phyloP scores from a whole-genome alignment of 192 early-diverging fungal genomes.

The Backusella australiensis region DNA sequence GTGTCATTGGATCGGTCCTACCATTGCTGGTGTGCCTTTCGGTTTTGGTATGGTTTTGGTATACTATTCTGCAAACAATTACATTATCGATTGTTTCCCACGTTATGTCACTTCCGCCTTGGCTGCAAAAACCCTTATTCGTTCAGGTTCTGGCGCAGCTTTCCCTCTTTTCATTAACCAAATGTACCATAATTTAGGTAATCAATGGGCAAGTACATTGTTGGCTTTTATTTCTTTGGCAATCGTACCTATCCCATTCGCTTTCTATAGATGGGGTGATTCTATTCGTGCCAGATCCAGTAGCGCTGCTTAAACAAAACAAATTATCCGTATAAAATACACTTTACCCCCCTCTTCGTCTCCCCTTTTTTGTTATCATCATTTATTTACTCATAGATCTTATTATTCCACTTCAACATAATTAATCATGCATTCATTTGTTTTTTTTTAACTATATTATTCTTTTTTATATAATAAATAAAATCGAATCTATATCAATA shows the following conservation, averaged over 20 bases:
- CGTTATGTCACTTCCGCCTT: conserved; percentile 30
- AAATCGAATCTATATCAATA: background rate
- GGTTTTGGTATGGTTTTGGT: conserved; percentile 36
- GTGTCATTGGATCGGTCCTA: conserved; percentile 32
- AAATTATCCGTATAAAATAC: background rate
- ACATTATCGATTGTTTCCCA: conserved; percentile 31
- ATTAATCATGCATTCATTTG: background rate
- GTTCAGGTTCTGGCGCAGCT: conserved; percentile 29
- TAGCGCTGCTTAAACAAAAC: conserved; percentile 11
- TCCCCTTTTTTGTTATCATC: background rate
- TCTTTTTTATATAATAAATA: background rate
- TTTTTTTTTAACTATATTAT: background rate
- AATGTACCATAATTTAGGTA: conserved; percentile 30
- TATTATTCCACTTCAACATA: background rate
- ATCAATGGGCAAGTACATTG: conserved; percentile 32
- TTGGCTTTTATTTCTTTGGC: conserved; percentile 29
- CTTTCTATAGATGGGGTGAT: conserved; percentile 26
- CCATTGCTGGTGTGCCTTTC: conserved; percentile 25
- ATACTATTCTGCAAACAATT: conserved; percentile 29
- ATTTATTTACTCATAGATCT: background rate
- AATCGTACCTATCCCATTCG: conserved; percentile 35
- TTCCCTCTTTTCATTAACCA: conserved; percentile 33
- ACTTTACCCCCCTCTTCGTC: background rate
- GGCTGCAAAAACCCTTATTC: conserved; percentile 30
- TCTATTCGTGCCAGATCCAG: conserved; percentile 19